Evolutionary conservation across 2,329 filamentous ascomycete genomes (phyloP).

Genomic region (Lomentospora prolificans): DNA sequence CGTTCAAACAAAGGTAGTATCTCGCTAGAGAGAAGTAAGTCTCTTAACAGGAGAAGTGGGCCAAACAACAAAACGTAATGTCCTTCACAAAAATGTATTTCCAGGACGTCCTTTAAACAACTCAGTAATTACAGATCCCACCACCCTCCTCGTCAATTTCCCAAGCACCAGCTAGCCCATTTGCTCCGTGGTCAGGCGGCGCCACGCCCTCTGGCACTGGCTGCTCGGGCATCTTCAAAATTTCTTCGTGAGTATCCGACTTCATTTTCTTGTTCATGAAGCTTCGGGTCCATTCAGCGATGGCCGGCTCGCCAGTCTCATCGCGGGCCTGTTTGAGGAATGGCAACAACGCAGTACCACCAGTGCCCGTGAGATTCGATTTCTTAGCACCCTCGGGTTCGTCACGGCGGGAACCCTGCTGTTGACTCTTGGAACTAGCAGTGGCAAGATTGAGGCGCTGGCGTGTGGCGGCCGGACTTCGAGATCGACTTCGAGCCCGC

Average conservation of each 20-base stretch:
- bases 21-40: background rate
- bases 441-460: constrained; percentile 52
- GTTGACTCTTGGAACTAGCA: constrained; percentile 35
- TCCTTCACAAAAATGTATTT: background rate
- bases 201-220: constrained; percentile 15
- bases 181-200: constrained; percentile 37
- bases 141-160: constrained; percentile 74
- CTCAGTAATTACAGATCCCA: constrained; percentile 46
- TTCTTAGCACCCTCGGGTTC: constrained; percentile 24
- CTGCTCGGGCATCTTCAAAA: constrained; percentile 20
- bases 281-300: constrained; percentile 52
- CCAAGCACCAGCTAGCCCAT: constrained; percentile 76
- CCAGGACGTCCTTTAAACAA: too few relatives aligned
- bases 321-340: constrained; percentile 95
- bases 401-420: constrained; percentile 4
- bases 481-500: constrained; percentile 51
- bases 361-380: constrained; percentile 71
- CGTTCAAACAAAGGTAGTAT: background rate
- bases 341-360: constrained; percentile 85
- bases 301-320: constrained; percentile 86
- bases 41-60: background rate
- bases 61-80: background rate
- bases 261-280: constrained; percentile 46
- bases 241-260: constrained; percentile 50
- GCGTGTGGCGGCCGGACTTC: constrained; percentile 42